Evolutionary conservation across 805 yeast genomes (phyloP).

Genomic region (Priceomyces carsonii): DNA sequence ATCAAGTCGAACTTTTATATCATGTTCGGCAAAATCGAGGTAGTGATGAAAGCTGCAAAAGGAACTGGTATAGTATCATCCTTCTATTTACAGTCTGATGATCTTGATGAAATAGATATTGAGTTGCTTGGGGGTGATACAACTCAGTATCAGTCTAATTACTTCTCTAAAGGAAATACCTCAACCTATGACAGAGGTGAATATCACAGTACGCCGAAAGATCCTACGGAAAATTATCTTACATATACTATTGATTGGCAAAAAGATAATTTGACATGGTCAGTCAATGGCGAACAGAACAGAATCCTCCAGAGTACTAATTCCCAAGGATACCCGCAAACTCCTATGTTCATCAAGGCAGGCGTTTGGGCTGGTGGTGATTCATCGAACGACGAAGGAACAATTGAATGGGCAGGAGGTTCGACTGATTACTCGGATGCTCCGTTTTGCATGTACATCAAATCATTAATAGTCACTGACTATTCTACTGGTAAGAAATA

Average conservation of each 20-base stretch:
- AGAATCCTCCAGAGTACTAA: slow-evolving; percentile 59
- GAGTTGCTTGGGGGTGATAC: slow-evolving; percentile 87
- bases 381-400: slow-evolving; percentile 60
- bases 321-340: slow-evolving; percentile 80
- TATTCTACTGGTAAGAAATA: slow-evolving; percentile 66
- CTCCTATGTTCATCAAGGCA: slow-evolving; percentile 75
- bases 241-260: slow-evolving; percentile 89
- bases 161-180: slow-evolving; percentile 78
- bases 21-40: slow-evolving; percentile 87
- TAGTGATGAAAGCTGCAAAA: slow-evolving; percentile 64
- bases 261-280: slow-evolving; percentile 63
- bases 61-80: slow-evolving; percentile 83
- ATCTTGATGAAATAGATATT: slow-evolving; percentile 83
- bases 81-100: slow-evolving; percentile 78
- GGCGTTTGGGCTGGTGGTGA: slow-evolving; percentile 90
- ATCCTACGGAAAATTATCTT: slow-evolving; percentile 62
- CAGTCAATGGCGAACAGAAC: slow-evolving; percentile 65
- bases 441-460: slow-evolving; percentile 69
- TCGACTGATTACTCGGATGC: slow-evolving; percentile 60
- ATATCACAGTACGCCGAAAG: slow-evolving; percentile 54
- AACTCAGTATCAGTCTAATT: slow-evolving; percentile 74
- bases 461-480: slow-evolving; percentile 62
- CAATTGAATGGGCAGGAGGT: slow-evolving; percentile 86
- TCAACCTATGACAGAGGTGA: slow-evolving; percentile 79
- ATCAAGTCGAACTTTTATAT: slow-evolving; percentile 76